Base-by-base conservation (phyloP, 306 rosid species). In the Spatholobus suberectus region DNA sequence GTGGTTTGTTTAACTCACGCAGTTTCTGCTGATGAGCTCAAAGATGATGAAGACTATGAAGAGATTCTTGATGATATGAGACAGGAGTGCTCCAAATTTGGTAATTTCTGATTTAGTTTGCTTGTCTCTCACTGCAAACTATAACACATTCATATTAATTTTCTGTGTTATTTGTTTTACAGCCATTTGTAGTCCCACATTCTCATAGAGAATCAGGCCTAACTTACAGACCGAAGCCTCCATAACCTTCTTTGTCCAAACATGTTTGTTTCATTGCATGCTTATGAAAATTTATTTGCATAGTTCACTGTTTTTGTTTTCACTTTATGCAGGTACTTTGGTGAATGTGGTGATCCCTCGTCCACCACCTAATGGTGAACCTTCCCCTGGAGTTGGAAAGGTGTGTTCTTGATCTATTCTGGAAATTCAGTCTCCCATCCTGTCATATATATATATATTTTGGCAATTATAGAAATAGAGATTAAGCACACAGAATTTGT, bases 21-120 rank as follows among this genome's bases (percentile, higher is more conserved):
- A 12, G 93, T 96, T 69, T 49, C 91, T 24, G 87, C 92, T 0
- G 98, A 96, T 55, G 99, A 96, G 91, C 96, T 96, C 74, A 94
- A 88, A 86, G 98, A 96, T 6, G 97, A 96, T 4, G 93, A 92
- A 65, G 99, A 94, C 81, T 96, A 94, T 34, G 95, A 94, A 83
- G 98, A 96, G 70, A 96, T 94, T 75, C 71, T 96, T 80, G 97
- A 92, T 75, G 99, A 96, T 82, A 96, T 96, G 98, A 90, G 90
- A 76, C 90, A 87, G 49, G 99, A 96, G 80, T 94, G 99, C 76
- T 93, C 91, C 71, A 94, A 94, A 87, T 96, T 94, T 74, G 99
- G 99, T 96, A 88, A 57, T 17, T 44, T 27, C 15, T 7, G 24
- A 21, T 52, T 73, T 65, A 49, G 12, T 63, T 73, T 26, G 32